phyloP scores from a whole-genome alignment of 192 early-diverging fungal genomes.

The Diversispora eburnea region DNA sequence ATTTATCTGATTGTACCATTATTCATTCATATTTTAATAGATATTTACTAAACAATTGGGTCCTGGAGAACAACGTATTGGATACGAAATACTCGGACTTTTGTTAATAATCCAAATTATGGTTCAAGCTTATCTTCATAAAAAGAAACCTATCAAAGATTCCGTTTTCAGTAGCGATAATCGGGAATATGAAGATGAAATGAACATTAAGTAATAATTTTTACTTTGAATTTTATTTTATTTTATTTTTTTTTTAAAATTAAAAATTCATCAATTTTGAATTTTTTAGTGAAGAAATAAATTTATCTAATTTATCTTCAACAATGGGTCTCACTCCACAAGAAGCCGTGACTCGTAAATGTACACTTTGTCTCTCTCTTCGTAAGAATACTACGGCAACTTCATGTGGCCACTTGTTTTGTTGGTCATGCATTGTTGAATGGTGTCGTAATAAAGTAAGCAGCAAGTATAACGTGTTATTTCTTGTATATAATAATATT shows the following conservation, averaged over 20 bases:
- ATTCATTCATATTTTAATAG: slow-evolving; percentile 33
- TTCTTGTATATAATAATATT: not conserved
- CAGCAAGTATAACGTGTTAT: not conserved
- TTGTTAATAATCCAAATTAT: slow-evolving; percentile 72
- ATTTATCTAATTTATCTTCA: slow-evolving; percentile 28
- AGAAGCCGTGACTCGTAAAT: slow-evolving; percentile 57
- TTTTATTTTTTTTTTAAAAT: not conserved
- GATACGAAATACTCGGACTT: slow-evolving; percentile 84
- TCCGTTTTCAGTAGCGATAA: not conserved
- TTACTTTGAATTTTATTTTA: not conserved
- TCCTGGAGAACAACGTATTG: slow-evolving; percentile 64
- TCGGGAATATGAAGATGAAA: slow-evolving; percentile 24
- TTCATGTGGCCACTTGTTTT: slow-evolving; percentile 94
- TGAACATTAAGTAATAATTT: slow-evolving; percentile 26
- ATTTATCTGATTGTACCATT: not conserved
- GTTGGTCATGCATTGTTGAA: slow-evolving; percentile 90
- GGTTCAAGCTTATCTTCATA: slow-evolving; percentile 53
- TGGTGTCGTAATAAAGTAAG: slow-evolving; percentile 87
- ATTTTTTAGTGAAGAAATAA: not conserved
- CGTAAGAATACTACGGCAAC: slow-evolving; percentile 78
- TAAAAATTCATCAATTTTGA: not conserved
- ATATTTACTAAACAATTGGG: slow-evolving; percentile 74
- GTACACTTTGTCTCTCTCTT: slow-evolving; percentile 81
- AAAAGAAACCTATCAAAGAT: slow-evolving; percentile 19
- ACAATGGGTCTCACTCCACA: slow-evolving; percentile 34